Base-by-base conservation (phyloP, 768 basidiomycete genomes). In the Lentinula sp. region DNA sequence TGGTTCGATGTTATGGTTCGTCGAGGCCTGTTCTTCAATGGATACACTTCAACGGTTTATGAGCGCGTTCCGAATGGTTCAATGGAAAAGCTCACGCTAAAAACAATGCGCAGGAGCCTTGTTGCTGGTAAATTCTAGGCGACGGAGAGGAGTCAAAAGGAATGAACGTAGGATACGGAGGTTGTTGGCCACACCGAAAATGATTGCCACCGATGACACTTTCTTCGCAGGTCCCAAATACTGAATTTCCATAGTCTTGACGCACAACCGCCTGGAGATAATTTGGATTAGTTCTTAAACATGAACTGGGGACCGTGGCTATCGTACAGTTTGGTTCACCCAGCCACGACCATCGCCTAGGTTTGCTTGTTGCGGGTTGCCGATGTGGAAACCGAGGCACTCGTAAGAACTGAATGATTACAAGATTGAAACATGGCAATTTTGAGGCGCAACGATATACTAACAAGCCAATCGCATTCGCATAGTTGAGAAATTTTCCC, bases 221-320 rank as follows among this genome's bases (percentile, higher is more conserved):
- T 68, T 92, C 88, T 57, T 80, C 64, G 69, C 90, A 91, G 4
- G 88, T 86, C 0, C 90, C 90, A 21, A 89, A 66, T n/a, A 80
- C 74, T 1, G 80, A 80, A 63, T 90, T 78, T 4, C 80, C 80
- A 66, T 83, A 92, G 64, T 89, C 80, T 77, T 82, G 85, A 37
- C 90, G 77, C 4, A 91, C 76, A 28, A 86, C 86, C 15, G 84
- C 83, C 87, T 86, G 16, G 6, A 64, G 72, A 78, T 80, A 64
- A 16, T 35, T 13, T 18, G 43, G 31, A 40, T n/a, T n/a, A 31
- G 35, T 11, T 15, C 0, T 8, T 54, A 13, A 35, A 35, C 10
- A 43, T 15, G 21, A 11, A 71, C 75, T 31, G 28, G 28, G 28
- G 28, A 28, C 28, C 28, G 28, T 28, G 28, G 28, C 35, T 37